Evolutionary conservation across 768 basidiomycete genomes (phyloP).

Genomic region (Coprinopsis marcescibilis): DNA sequence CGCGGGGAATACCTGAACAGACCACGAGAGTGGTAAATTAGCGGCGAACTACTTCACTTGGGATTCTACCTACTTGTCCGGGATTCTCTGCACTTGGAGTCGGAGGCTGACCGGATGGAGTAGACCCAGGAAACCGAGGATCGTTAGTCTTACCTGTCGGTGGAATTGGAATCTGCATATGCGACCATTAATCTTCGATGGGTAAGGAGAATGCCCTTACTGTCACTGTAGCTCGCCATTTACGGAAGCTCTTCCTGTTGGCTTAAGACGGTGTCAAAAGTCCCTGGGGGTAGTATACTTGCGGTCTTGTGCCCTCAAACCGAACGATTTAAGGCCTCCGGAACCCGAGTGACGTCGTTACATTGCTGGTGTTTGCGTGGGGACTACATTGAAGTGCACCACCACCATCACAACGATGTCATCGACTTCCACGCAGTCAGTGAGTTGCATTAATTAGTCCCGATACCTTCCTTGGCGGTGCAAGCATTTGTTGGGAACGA

Average conservation of each 20-base stretch:
- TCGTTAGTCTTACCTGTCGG: constrained; percentile 16
- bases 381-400: neutral
- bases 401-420: neutral
- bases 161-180: neutral
- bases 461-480: too few relatives aligned
- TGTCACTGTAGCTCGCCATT: constrained; percentile 6
- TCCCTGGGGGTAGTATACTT: too few relatives aligned
- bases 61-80: constrained; percentile 28
- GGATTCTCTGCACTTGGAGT: constrained; percentile 42
- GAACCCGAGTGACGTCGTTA: constrained; percentile 5
- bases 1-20: constrained; percentile 40
- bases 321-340: too few relatives aligned
- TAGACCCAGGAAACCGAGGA: constrained; percentile 36
- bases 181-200: neutral
- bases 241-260: too few relatives aligned
- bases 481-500: too few relatives aligned
- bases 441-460: too few relatives aligned
- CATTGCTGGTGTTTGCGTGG: neutral
- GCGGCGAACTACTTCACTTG: neutral
- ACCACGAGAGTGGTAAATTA: too few relatives aligned
- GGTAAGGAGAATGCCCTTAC: neutral
- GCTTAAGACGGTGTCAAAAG: too few relatives aligned
- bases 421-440: too few relatives aligned
- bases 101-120: constrained; percentile 31
- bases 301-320: too few relatives aligned